Evolutionary conservation across 495 filamentous ascomycete genomes (phyloP), one percentile per base, ranked within the genome.

Genomic region (Pseudoneurospora amorphoporcata): DNA sequence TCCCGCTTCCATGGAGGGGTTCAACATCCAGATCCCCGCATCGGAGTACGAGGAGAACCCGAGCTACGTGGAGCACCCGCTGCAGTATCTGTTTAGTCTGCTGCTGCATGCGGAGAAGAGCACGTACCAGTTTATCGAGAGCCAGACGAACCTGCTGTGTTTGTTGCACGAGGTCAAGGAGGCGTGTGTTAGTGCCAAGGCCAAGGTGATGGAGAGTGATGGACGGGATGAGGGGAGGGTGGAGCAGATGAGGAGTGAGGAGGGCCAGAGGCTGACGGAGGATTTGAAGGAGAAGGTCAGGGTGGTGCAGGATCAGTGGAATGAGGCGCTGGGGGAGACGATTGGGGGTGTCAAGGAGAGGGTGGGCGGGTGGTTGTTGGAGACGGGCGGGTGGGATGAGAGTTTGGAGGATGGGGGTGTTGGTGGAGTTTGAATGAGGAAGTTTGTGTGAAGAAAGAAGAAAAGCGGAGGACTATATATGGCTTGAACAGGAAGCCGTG

Each of bases 41-140:
- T 80, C 87, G 38, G 95, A 99, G 80, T 92, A 89, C 75, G 87
- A 89, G 12, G 95, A 99, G 84, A 97, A 94, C 77, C 94, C 94
- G 0, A 84, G 83, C 42, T 98, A 97, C 77, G 84, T 88, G 70
- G 81, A 86, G 0, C 90, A 92, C 78, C 95, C 95, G 42, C 77
- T 97, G 77, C 92, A 97, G 80, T 99, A 99, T 76, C 87, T 99
- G 2, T 92, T 93, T 77, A 89, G 88, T 35, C 84, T 98, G 70
- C 86, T 99, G 19, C 84, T 87, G 17, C 94, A 97, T 76, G 92
- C 94, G 5, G 93, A 95, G 80, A 95, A 93, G 81, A 92, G 89
- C 70, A 93, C 92, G 35, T 97, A 97, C 77, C 95, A 97, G 81
- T 98, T 95, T 81, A 98, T 99, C 73, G 95, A 99, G 83, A 90